Conservation (phyloP, 495 filamentous ascomycete species). For the Rostrohypoxylon terebratum region DNA sequence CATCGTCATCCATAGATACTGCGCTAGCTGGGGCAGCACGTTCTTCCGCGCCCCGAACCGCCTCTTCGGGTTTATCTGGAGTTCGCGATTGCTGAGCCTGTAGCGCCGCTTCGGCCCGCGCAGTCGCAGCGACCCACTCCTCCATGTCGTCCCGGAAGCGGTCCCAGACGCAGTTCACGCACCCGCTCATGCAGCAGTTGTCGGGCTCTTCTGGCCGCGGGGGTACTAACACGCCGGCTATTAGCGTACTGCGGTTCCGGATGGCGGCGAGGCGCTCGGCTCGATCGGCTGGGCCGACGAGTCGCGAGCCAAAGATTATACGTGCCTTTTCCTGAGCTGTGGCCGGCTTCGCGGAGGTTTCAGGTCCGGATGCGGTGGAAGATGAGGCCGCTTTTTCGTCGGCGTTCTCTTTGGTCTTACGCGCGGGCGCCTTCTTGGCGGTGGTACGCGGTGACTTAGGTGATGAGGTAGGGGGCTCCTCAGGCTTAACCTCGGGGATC, state of each 20-base stretch:
- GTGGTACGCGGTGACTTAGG: constrained; percentile 48
- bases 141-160: constrained; percentile 89
- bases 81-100: constrained; percentile 38
- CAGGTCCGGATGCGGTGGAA: constrained; percentile 27
- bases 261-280: constrained; percentile 70
- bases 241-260: constrained; percentile 63
- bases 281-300: constrained; percentile 73
- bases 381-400: constrained; percentile 29
- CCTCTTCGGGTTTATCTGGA: constrained; percentile 11
- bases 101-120: constrained; percentile 65
- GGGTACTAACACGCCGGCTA: constrained; percentile 85
- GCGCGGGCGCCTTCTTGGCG: constrained; percentile 40
- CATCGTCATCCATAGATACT: constrained; percentile 82
- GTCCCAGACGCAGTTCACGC: constrained; percentile 98
- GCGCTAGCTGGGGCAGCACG: constrained; percentile 37
- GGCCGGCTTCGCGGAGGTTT: constrained; percentile 50
- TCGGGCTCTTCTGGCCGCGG: constrained; percentile 90
- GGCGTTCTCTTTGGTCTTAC: constrained; percentile 43
- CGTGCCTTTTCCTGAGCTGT: constrained; percentile 67
- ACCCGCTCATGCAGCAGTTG: constrained; percentile 99
- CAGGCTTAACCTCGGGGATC: constrained; percentile 52
- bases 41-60: constrained; percentile 6
- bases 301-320: constrained; percentile 80
- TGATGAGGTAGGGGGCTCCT: constrained; percentile 54
- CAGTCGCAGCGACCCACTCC: constrained; percentile 75